Conservation (phyloP, 352 stramenopile genomes). For the Pythium catenulatum region DNA sequence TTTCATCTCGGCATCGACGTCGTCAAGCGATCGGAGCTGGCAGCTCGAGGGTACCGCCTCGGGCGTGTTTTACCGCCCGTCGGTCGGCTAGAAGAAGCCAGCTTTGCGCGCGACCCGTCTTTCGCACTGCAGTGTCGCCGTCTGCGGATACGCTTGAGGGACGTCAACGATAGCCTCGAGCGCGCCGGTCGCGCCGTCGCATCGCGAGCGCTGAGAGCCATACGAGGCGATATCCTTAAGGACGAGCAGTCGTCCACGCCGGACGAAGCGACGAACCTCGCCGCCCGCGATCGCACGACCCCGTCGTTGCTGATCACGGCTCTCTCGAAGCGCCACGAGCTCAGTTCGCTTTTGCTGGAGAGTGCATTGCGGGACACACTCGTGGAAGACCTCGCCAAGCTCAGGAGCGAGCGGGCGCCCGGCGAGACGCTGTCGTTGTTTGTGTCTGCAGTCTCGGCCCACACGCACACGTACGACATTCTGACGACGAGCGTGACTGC, state of each 20-base stretch:
- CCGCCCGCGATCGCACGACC: constrained; percentile 31
- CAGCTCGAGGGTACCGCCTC: constrained; percentile 74
- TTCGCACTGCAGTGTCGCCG: constrained; percentile 66
- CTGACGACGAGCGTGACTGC: not conserved
- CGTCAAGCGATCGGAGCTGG: constrained; percentile 80
- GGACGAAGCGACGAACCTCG: not conserved
- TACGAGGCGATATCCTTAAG: too few species aligned
- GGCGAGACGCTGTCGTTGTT: not conserved
- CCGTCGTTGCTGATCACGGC: constrained; percentile 81
- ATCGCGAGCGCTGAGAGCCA: not conserved
- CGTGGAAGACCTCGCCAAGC: constrained; percentile 24
- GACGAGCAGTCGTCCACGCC: not conserved
- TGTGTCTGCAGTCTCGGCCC: not conserved
- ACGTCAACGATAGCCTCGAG: constrained; percentile 73
- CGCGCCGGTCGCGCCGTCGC: not conserved
- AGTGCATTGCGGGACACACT: constrained; percentile 18
- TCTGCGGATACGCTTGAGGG: constrained; percentile 67
- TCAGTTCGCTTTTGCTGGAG: constrained; percentile 68
- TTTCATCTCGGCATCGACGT: constrained; percentile 68
- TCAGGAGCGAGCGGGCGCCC: too few species aligned
- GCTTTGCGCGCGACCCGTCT: constrained; percentile 8
- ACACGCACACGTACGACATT: not conserved
- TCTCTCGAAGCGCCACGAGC: constrained; percentile 71
- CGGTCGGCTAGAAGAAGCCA: constrained; percentile 70
- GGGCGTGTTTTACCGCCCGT: constrained; percentile 72